Base-by-base conservation (phyloP, 805 yeast genomes). In the Saccharomycopsis guyanensis region DNA sequence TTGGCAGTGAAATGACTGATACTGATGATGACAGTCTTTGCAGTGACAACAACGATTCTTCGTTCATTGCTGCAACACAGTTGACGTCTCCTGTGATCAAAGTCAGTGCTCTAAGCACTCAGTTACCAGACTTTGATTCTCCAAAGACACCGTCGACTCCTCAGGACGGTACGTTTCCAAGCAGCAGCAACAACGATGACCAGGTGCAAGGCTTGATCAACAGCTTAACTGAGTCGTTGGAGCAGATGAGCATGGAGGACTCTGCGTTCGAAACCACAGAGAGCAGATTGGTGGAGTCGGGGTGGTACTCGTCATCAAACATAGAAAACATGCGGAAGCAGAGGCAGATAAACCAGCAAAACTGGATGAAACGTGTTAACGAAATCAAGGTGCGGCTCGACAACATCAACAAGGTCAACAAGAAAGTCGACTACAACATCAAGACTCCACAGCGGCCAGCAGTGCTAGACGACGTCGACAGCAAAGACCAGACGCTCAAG, bases 291-390 rank as follows among this genome's bases (percentile, higher is more conserved):
- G 31, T 19, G 8, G 50, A 43, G 12, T 51, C 54, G 20, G 54
- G 54, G 3, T 51, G 54, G 54, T 51, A 51, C 27, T 41, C 52
- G 3, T 45, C 39, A 36, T 39, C 47, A 6, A 45, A 51, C 25
- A 45, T 51, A n/a, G 29, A 45, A 20, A 50, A 48, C 22, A 51
- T 51, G 22, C 31, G 40, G 33, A 33, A 40, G 32, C 42, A 46
- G 4, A 38, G 45, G 24, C 38, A 39, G 7, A 13, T 44, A 12
- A 34, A 24, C 4, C 42, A 35, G 5, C 22, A 38, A 19, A 42
- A 20, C 23, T 48, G 54, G 52, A 31, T 23, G 20, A 31, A 42
- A 20, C 45, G 46, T 23, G 23, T 45, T 18, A 29, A 24, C 18
- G 19, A 25, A n/a, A 19, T 50, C 27, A 40, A 48, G 32, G n/a